These are phyloP conservation scores for Moesziomyces sp. DNA, from an alignment of 1,284 basidiomycete genomes.

Conservation along the genomic window DNA sequence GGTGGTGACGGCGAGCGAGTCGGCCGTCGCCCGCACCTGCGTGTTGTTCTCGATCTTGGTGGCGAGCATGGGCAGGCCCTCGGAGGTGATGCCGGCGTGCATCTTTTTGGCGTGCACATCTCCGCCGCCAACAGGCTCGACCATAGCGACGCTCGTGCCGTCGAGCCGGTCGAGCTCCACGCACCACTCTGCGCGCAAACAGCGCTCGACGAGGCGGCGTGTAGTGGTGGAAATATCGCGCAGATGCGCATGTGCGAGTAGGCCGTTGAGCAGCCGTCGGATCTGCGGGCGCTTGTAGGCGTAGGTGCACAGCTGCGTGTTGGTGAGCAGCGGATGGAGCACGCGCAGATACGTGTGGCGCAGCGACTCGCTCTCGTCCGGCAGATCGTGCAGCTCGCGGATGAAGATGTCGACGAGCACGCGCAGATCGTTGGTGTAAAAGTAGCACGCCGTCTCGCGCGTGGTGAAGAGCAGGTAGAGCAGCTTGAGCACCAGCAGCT, in stretches of 20 bases:
- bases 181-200: conserved; percentile 88
- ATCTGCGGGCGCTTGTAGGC: conserved; percentile 94
- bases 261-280: conserved; percentile 81
- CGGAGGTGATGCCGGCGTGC: conserved; percentile 29
- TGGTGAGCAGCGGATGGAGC: conserved; percentile 90
- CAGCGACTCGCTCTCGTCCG: conserved; percentile 93
- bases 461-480: conserved; percentile 95
- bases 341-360: conserved; percentile 97
- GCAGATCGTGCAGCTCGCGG: conserved; percentile 87
- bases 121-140: conserved; percentile 51
- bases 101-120: conserved; percentile 38
- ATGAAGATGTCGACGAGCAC: conserved; percentile 97
- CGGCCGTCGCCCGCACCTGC: conserved; percentile 17
- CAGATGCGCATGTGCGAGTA: conserved; percentile 80
- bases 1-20: conserved; percentile 23
- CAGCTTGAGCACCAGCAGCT: conserved; percentile 91
- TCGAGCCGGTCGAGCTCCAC: conserved; percentile 64
- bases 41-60: conserved; percentile 25
- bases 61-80: conserved; percentile 44
- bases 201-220: conserved; percentile 88
- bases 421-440: conserved; percentile 96
- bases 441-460: conserved; percentile 90
- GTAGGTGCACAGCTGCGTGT: conserved; percentile 84
- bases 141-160: conserved; percentile 25
- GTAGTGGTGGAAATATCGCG: conserved; percentile 80